These are phyloP conservation scores for Ophiognomonia clavigignenti-juglandacearum DNA, from an alignment of 2,329 filamentous ascomycete species.

Conservation along the genomic window DNA sequence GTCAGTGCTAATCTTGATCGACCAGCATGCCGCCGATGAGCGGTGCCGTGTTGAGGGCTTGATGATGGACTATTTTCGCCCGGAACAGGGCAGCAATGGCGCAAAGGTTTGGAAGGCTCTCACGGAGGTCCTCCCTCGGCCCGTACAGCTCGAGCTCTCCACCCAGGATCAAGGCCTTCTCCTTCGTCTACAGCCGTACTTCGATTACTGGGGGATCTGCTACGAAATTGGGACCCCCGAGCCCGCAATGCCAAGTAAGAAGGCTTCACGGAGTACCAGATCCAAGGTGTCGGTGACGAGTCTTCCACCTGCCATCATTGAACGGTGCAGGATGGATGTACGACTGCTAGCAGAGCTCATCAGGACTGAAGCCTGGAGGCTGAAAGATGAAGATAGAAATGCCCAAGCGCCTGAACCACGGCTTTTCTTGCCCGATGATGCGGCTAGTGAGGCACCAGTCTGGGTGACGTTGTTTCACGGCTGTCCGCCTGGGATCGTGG, in stretches of 20 bases:
- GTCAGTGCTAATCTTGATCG: constrained; percentile 64
- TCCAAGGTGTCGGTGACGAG: constrained; percentile 23
- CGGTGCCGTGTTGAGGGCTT: constrained; percentile 73
- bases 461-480: constrained; percentile 62
- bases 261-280: not conserved
- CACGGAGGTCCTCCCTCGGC: constrained; percentile 39
- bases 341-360: constrained; percentile 68
- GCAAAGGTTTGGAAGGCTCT: constrained; percentile 18
- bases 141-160: constrained; percentile 62
- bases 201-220: constrained; percentile 69
- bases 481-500: constrained; percentile 71
- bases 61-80: constrained; percentile 48
- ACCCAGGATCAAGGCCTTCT: constrained; percentile 57
- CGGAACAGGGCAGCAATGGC: constrained; percentile 3
- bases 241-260: not conserved
- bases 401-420: not conserved
- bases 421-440: not conserved
- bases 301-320: constrained; percentile 68
- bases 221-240: constrained; percentile 38
- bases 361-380: constrained; percentile 67
- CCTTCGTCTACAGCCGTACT: constrained; percentile 44
- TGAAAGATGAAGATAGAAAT: constrained; percentile 38
- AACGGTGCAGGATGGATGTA: constrained; percentile 71
- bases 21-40: constrained; percentile 95
- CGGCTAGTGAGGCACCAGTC: constrained; percentile 14